These are phyloP conservation scores for Dactylis glomerata DNA, from an alignment of 176 grass and related monocot genomes.

Conservation along the genomic window DNA sequence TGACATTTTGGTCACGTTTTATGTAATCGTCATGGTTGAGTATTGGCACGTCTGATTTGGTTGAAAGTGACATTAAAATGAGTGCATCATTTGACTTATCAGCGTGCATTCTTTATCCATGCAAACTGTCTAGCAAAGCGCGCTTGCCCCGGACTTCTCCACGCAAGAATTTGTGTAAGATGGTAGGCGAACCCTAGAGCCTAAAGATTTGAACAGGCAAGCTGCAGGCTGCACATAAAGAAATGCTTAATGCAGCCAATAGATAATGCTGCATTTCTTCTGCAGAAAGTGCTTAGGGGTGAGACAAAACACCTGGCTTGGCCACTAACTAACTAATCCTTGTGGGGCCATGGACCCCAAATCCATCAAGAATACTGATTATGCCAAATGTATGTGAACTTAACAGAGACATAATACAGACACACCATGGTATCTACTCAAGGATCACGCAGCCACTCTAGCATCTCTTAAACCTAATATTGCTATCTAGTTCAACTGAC, in stretches of 20 bases:
- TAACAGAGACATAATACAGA: slow-evolving; percentile 29
- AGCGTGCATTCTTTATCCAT: background rate
- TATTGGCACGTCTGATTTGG: background rate
- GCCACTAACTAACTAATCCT: slow-evolving; percentile 10
- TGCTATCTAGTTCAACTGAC: background rate
- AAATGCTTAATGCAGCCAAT: slow-evolving; percentile 31
- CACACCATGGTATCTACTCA: slow-evolving; percentile 34
- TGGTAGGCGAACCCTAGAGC: slow-evolving; percentile 13
- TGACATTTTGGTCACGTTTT: background rate
- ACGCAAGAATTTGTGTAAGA: background rate
- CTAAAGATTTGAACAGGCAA: slow-evolving; percentile 14
- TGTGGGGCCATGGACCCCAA: background rate
- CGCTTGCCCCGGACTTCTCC: background rate
- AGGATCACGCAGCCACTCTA: slow-evolving; percentile 18
- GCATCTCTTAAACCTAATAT: slow-evolving; percentile 23
- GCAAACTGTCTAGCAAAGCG: background rate
- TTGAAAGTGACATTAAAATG: background rate
- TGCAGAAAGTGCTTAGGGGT: slow-evolving; percentile 11
- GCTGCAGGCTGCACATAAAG: slow-evolving; percentile 24
- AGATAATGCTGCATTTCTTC: slow-evolving; percentile 27
- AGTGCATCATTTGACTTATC: background rate
- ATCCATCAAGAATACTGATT: slow-evolving; percentile 35
- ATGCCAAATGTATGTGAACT: background rate
- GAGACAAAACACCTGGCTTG: slow-evolving; percentile 41
- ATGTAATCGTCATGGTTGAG: background rate